Conservation (phyloP, 495 filamentous ascomycete species). For the Xylaria intraflava region DNA sequence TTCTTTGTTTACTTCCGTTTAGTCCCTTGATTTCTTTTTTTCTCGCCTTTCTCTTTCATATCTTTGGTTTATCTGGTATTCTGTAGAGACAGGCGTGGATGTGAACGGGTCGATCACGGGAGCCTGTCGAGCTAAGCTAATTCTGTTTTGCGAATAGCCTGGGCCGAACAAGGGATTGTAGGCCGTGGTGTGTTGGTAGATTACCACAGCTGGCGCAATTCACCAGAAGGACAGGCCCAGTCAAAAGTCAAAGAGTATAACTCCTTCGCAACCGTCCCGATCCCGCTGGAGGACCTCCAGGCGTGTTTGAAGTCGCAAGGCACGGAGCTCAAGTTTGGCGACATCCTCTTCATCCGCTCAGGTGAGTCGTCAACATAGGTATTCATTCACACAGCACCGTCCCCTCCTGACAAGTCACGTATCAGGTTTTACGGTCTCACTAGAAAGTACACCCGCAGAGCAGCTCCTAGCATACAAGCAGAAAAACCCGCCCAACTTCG, state of each 20-base stretch:
- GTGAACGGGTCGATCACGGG: not conserved
- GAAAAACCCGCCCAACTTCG: conserved; percentile 33
- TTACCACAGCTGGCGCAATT: conserved; percentile 45
- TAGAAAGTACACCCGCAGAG: conserved; percentile 20
- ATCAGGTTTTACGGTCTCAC: conserved; percentile 39
- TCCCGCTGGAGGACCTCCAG: conserved; percentile 40
- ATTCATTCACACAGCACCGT: not conserved
- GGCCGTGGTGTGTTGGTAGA: conserved; percentile 55
- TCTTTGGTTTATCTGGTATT: not conserved
- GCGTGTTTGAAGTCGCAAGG: conserved; percentile 41
- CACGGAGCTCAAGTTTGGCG: conserved; percentile 45
- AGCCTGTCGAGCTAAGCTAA: conserved; percentile 18
- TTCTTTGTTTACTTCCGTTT: not conserved
- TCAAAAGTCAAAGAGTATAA: conserved; percentile 27
- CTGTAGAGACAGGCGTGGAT: not conserved
- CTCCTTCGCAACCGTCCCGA: conserved; percentile 35
- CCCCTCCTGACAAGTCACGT: not conserved
- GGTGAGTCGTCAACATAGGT: conserved; percentile 18
- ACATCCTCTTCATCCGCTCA: conserved; percentile 48
- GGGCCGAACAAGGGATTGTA: conserved; percentile 48
- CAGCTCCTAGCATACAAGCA: conserved; percentile 30
- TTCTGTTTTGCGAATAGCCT: conserved; percentile 35
- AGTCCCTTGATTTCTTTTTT: not conserved
- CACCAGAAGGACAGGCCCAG: conserved; percentile 12
- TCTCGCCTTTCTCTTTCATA: not conserved